Evolutionary conservation across 2,329 filamentous ascomycete genomes (phyloP), one percentile per base, ranked within the genome.

Genomic region (Aspergillus fischeri): DNA sequence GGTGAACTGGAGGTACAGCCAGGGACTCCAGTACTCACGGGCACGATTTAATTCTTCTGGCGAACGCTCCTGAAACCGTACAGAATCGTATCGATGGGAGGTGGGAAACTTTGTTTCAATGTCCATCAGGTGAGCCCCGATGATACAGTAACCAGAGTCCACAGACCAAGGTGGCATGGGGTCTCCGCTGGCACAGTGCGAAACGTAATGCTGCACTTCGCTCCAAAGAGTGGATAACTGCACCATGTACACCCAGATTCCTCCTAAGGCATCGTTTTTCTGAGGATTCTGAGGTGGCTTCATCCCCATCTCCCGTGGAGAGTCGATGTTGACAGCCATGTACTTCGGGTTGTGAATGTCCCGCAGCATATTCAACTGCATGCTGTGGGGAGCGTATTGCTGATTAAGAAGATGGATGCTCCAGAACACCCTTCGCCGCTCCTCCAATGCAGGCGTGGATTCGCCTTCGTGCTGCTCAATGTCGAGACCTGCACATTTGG

Each of bases 21-120:
- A 71, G n/a, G 68, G 66, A 45, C 63, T 68, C 69, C 69, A 71
- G 51, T 67, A 71, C 9, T 58, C 58, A 11, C 66, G 60, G 27
- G 66, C 60, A 1, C 54, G 56, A 35, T 68, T 38, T 17, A 38
- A 17, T 38, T 38, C 32, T 17, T 38, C 32, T 7, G 32, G 14
- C 2, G 32, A 7, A 3, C 32, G 32, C 32, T 38, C 32, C 32
- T 38, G 32, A 17, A 38, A 38, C 32, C 32, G 3, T 7, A 38
- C 32, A 1, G 32, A 38, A n/a, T 38, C 32, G 32, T 38, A 38
- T 38, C 32, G 32, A 38, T 38, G 32, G 5, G 14, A 17, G 32
- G 32, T 38, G 2, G 32, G 32, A 38, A 38, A 38, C 32, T 38
- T 38, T 7, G 32, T 38, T 38, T 38, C 32, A 38, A 38, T 38